phyloP scores from a whole-genome alignment of 768 basidiomycete genomes.

The Suillus spraguei region DNA sequence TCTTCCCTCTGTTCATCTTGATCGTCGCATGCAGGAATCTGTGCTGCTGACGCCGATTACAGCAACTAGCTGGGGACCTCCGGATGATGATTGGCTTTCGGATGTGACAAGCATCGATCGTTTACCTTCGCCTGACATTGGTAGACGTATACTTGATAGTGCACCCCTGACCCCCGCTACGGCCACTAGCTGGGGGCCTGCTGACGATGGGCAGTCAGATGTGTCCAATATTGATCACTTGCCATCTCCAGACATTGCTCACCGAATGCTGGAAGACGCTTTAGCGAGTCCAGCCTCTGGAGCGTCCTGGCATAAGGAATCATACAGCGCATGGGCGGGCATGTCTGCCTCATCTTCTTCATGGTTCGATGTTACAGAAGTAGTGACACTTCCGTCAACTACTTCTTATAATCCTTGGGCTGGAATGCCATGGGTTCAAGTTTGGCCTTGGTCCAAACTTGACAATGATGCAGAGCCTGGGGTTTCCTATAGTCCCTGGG shows the following conservation, averaged over 20 bases:
- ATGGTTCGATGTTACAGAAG: slow-evolving; percentile 3
- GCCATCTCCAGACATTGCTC: slow-evolving; percentile 59
- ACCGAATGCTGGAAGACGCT: slow-evolving; percentile 54
- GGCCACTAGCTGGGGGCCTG: slow-evolving; percentile 55
- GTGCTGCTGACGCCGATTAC: slow-evolving; percentile 49
- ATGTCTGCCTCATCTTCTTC: slow-evolving; percentile 1
- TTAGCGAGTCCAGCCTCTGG: slow-evolving; percentile 40
- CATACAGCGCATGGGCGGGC: slow-evolving; percentile 7
- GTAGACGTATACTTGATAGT: slow-evolving; percentile 41
- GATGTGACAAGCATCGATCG: slow-evolving; percentile 37
- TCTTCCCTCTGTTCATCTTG: slow-evolving; percentile 58
- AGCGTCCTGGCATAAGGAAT: slow-evolving; percentile 15
- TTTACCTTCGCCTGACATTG: slow-evolving; percentile 61
- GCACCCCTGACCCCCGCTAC: slow-evolving; percentile 33
- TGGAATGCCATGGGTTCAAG: slow-evolving; percentile 7
- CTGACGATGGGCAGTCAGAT: slow-evolving; percentile 43
- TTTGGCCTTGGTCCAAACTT: slow-evolving; percentile 10
- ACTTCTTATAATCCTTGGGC: slow-evolving; percentile 8
- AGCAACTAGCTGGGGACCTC: slow-evolving; percentile 57
- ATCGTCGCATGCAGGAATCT: slow-evolving; percentile 55
- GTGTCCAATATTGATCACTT: slow-evolving; percentile 38
- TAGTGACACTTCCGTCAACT: neutral
- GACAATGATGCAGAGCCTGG: neutral
- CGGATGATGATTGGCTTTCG: slow-evolving; percentile 43
- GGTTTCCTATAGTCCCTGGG: neutral